A percentile compares a stretch with the other conserved stretches of the same genome.
phyloP scores from a whole-genome alignment of 2,329 filamentous ascomycete genomes.

The Fusarium equiseti region DNA sequence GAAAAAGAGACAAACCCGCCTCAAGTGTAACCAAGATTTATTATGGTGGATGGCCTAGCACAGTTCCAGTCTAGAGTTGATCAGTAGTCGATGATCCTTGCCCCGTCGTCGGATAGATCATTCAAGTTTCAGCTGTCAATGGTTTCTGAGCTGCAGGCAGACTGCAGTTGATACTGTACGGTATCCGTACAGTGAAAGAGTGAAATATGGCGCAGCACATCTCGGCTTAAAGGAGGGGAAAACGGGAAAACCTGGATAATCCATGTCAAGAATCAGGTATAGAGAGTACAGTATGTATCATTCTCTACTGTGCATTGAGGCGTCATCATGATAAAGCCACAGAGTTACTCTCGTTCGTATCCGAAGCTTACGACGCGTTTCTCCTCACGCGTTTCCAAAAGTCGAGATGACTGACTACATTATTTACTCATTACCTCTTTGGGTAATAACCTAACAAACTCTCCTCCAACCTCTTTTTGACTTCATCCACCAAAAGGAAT shows the following conservation, averaged over 20 bases:
- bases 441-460: slow-evolving; percentile 29
- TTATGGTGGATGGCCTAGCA: slow-evolving; percentile 9
- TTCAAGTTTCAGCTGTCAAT: slow-evolving; percentile 31
- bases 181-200: not conserved
- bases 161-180: not conserved
- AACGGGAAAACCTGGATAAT: slow-evolving; percentile 23
- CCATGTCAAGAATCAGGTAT: slow-evolving; percentile 3
- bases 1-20: slow-evolving; percentile 5
- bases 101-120: not conserved
- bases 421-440: slow-evolving; percentile 40
- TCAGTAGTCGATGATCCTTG: slow-evolving; percentile 11
- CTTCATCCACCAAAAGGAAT: slow-evolving; percentile 21
- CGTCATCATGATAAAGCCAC: slow-evolving; percentile 29
- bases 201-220: not conserved
- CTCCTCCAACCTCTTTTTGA: not conserved
- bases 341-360: not conserved
- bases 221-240: slow-evolving; percentile 15
- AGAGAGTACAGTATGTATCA: not conserved
- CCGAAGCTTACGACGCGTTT: slow-evolving; percentile 27
- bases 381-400: slow-evolving; percentile 21
- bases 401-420: slow-evolving; percentile 5
- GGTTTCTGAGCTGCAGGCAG: slow-evolving; percentile 1
- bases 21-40: slow-evolving; percentile 15
- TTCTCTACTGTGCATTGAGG: slow-evolving; percentile 3
- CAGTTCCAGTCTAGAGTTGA: slow-evolving; percentile 3